Evolutionary conservation across 352 stramenopile species (phyloP), one percentile per base, ranked within the genome.

Genomic region (Phytopythium kandeliae): DNA sequence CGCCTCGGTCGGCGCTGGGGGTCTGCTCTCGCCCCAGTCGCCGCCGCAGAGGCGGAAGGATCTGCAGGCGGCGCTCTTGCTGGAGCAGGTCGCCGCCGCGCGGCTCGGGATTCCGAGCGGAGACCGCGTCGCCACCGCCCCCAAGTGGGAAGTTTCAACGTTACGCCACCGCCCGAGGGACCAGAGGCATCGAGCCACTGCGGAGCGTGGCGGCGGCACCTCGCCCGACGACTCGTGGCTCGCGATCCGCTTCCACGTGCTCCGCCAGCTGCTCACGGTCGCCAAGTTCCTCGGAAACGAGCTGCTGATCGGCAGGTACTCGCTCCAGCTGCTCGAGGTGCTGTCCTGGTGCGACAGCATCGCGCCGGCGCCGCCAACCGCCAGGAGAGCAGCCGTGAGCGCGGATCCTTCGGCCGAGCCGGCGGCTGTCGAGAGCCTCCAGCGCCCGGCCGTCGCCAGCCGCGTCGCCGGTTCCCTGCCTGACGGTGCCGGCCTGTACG

Each of bases 201-300:
- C 28, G 4, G 28, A 31, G 4, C 22, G 13, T 12, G 25, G 10
- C 8, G 47, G 43, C 31, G 30, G 2, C 9, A 9, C 22, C 12
- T 16, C 12, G 8, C 31, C 47, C 9, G 64, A 78, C 25, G 65
- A 81, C 49, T 68, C 68, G 34, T 94, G 84, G 84, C 64, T 91
- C 28, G 59, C 74, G 33, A 63, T 92, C 31, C 74, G 79, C 15
- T 86, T 94, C 37, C 78, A 92, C 45, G 75, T 91, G 0, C 62
- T 94, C 30, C 74, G 84, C 7, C 84, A 94, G 57, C 72, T 92
- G 9, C 47, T 92, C 38, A 72, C 65, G 2, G 65, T 89, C 38
- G 59, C 81, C 6, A 84, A 80, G 36, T 69, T 80, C 61, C 55
- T 87, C 2, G 60, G 59, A 4, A 67, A 89, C 30, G 55, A 77